Base-by-base conservation (phyloP, 78 protist genomes). In the Dictyostelium brefeldianum region DNA sequence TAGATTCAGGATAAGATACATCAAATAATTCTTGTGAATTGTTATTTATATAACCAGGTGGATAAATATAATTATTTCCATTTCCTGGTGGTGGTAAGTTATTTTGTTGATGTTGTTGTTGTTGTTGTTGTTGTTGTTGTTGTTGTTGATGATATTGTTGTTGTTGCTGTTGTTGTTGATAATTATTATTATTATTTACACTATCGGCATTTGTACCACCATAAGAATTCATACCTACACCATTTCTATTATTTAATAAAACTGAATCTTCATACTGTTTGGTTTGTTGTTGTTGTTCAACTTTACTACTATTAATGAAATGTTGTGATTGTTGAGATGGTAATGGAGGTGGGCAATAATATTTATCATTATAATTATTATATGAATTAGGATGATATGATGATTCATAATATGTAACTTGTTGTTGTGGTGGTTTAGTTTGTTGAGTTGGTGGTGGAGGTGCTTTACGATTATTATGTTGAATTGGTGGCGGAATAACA, bases 181-280 rank as follows among this genome's bases (percentile, higher is more conserved):
- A n/a, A 7, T 59, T 22, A 29, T 67, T 67, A 31, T 67, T 67
- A 31, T 31, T 17, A 67, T 31, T 67, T 31, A 67, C 22, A 67
- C 43, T 15, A 17, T 15, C 31, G 14, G 29, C 41, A 67, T 67
- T 67, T 67, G 75, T 67, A 6, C 75, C 75, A 31, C 48, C 41
- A 31, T 31, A 31, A 5, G 75, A 12, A 67, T 67, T 20, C 43
- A 36, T 36, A 36, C 43, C 43, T 3, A 1, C 43, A 5, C 31
- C 18, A 15, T 67, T 25, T 27, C 36, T 5, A 31, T 67, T 67
- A 31, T 67, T 67, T 67, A 67, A 67, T 29, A 67, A 15, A 31
- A 31, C 15, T 67, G 75, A 67, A 67, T 67, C 75, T 31, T 67
- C 75, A 67, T 67, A 67, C 31, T 67, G 75, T 67, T 67, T 14